Percentiles rank a stretch among this genome's conserved stretches.
Conservation (phyloP, 192 early-diverging fungal species). For the Coemansia asiatica region DNA sequence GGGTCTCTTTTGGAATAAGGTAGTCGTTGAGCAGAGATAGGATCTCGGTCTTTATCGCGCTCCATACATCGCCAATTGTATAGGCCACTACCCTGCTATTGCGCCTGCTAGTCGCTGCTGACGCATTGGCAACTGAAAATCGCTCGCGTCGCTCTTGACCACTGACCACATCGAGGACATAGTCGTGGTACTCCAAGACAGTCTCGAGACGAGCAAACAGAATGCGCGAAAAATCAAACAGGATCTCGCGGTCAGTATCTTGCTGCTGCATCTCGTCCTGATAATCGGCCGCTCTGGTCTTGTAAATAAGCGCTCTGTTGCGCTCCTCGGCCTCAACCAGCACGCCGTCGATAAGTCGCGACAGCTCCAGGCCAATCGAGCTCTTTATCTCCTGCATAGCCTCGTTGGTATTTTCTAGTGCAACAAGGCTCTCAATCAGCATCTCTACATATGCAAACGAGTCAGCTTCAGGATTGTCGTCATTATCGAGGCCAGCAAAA, state of each 20-base stretch:
- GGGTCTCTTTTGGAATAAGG: slow-evolving; percentile 41
- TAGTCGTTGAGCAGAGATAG: slow-evolving; percentile 52
- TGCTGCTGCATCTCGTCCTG: slow-evolving; percentile 47
- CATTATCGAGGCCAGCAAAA: slow-evolving; percentile 22
- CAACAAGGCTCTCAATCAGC: slow-evolving; percentile 66
- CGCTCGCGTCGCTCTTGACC: slow-evolving; percentile 53
- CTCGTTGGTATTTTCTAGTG: slow-evolving; percentile 49
- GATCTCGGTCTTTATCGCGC: slow-evolving; percentile 49
- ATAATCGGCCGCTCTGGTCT: slow-evolving; percentile 35
- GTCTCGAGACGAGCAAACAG: slow-evolving; percentile 75
- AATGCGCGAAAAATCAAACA: slow-evolving; percentile 74
- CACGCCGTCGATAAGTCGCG: slow-evolving; percentile 71
- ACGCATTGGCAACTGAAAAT: slow-evolving; percentile 24
- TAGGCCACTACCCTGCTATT: slow-evolving; percentile 24
- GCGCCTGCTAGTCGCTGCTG: slow-evolving; percentile 1
- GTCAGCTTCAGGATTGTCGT: slow-evolving; percentile 73
- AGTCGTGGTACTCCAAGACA: slow-evolving; percentile 72
- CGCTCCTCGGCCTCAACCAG: slow-evolving; percentile 73
- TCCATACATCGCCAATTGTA: slow-evolving; percentile 54
- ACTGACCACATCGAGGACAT: slow-evolving; percentile 63
- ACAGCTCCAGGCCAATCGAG: slow-evolving; percentile 67
- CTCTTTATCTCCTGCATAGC: slow-evolving; percentile 65
- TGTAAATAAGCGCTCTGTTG: slow-evolving; percentile 50
- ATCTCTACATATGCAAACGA: slow-evolving; percentile 78
- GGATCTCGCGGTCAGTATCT: slow-evolving; percentile 65